Evolutionary conservation across 2,329 filamentous ascomycete species (phyloP).

Genomic region (Leptographium galeiforme): DNA sequence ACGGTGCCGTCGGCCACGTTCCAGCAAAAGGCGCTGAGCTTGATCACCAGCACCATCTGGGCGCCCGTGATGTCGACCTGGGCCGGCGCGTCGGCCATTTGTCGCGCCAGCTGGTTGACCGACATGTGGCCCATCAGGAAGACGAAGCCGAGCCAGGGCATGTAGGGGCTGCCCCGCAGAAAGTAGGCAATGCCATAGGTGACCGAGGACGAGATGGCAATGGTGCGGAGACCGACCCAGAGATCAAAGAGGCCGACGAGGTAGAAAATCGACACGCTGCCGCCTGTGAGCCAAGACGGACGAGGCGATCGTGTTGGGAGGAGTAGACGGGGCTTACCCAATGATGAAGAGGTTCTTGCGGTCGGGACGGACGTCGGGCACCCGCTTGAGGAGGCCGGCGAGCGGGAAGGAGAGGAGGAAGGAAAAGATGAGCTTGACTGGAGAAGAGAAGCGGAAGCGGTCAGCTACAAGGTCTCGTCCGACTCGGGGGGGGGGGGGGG

Average conservation of each 20-base stretch:
- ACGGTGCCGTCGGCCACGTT: slow-evolving; percentile 88
- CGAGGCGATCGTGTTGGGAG: no score
- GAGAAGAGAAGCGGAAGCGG: background rate
- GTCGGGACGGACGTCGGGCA: slow-evolving; percentile 72
- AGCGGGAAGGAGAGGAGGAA: slow-evolving; percentile 90
- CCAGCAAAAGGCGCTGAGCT: slow-evolving; percentile 93
- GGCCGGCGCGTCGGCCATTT: slow-evolving; percentile 52
- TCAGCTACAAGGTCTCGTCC: background rate
- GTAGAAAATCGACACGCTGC: slow-evolving; percentile 72
- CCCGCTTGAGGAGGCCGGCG: slow-evolving; percentile 73
- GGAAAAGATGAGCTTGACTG: slow-evolving; percentile 85
- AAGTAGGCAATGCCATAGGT: slow-evolving; percentile 75
- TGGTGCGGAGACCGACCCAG: slow-evolving; percentile 68
- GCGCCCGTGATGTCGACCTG: slow-evolving; percentile 81
- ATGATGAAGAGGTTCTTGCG: slow-evolving; percentile 85
- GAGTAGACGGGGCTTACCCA: slow-evolving; percentile 31
- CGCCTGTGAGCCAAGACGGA: background rate
- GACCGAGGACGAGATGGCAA: slow-evolving; percentile 65
- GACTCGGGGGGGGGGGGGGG: no score
- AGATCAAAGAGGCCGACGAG: slow-evolving; percentile 86
- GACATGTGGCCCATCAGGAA: slow-evolving; percentile 96
- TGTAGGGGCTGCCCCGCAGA: slow-evolving; percentile 67
- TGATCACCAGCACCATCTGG: slow-evolving; percentile 98
- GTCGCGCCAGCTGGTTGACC: slow-evolving; percentile 72
- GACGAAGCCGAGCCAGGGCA: slow-evolving; percentile 94